A percentile compares a stretch with the other conserved stretches of the same genome.
Evolutionary conservation across 2,329 filamentous ascomycete species (phyloP).

Genomic region (Karstenula rhodostoma): DNA sequence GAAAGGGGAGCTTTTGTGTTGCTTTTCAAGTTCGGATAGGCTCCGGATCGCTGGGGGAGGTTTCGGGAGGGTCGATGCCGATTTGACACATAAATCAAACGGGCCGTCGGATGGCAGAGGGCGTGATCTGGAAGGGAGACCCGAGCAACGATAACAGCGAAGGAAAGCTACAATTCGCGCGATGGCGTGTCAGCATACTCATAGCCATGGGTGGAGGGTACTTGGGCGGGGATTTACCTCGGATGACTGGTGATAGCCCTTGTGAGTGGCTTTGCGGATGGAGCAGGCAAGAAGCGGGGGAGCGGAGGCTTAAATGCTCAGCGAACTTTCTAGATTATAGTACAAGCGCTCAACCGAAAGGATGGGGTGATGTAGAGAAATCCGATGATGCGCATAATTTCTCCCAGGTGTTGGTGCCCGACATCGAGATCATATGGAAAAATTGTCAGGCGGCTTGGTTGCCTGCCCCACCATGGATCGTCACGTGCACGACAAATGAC

Average conservation of each 20-base stretch:
- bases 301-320: background rate
- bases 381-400: slow-evolving; percentile 1
- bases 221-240: background rate
- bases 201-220: background rate
- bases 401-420: background rate
- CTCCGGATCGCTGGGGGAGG: background rate
- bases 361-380: background rate
- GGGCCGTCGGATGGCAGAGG: background rate
- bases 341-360: background rate
- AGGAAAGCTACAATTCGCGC: background rate
- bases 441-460: background rate
- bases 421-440: background rate
- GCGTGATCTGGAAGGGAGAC: background rate
- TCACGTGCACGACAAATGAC: background rate
- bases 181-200: background rate
- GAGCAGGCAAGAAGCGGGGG: background rate
- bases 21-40: background rate
- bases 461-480: background rate
- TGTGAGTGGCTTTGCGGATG: background rate
- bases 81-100: background rate
- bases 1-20: background rate
- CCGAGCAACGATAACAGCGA: background rate
- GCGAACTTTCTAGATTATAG: background rate
- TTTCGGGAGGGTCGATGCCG: background rate
- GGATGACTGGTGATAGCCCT: background rate